These are phyloP conservation scores for Wickerhamiella cacticola DNA, from an alignment of 805 yeast genomes.

Conservation along the genomic window DNA sequence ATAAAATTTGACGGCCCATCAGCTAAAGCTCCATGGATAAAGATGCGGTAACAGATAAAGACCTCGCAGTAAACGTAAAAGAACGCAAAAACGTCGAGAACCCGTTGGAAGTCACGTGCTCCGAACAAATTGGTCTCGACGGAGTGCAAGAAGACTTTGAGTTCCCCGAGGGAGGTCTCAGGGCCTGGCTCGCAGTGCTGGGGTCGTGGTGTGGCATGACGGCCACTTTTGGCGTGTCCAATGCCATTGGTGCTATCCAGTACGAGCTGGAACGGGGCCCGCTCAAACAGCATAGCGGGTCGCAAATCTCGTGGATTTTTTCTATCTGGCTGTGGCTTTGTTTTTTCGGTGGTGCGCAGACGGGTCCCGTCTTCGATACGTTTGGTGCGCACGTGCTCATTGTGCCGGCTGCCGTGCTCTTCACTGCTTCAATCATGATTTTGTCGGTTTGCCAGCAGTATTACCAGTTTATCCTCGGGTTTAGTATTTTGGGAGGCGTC, in stretches of 20 bases:
- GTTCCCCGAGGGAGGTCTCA: slow-evolving; percentile 42
- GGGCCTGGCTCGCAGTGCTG: slow-evolving; percentile 43
- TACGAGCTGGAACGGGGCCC: slow-evolving; percentile 47
- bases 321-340: slow-evolving; percentile 31
- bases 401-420: slow-evolving; percentile 35
- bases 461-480: slow-evolving; percentile 49
- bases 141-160: slow-evolving; percentile 11
- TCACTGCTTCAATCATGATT: slow-evolving; percentile 40
- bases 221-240: slow-evolving; percentile 52
- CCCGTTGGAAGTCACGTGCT: not conserved
- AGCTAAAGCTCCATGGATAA: too few relatives aligned
- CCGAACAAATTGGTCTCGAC: not conserved
- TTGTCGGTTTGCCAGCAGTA: slow-evolving; percentile 39
- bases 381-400: slow-evolving; percentile 41
- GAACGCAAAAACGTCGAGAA: not conserved
- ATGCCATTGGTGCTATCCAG: slow-evolving; percentile 55
- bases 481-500: slow-evolving; percentile 42
- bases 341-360: slow-evolving; percentile 37
- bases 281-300: slow-evolving; percentile 34
- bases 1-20: not conserved
- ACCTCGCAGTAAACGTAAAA: not conserved
- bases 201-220: slow-evolving; percentile 49
- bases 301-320: slow-evolving; percentile 60
- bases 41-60: too few relatives aligned
- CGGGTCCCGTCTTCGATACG: slow-evolving; percentile 46